Base-by-base conservation (phyloP, 2,329 filamentous ascomycete genomes). In the Hawksworthiomyces lignivorus region DNA sequence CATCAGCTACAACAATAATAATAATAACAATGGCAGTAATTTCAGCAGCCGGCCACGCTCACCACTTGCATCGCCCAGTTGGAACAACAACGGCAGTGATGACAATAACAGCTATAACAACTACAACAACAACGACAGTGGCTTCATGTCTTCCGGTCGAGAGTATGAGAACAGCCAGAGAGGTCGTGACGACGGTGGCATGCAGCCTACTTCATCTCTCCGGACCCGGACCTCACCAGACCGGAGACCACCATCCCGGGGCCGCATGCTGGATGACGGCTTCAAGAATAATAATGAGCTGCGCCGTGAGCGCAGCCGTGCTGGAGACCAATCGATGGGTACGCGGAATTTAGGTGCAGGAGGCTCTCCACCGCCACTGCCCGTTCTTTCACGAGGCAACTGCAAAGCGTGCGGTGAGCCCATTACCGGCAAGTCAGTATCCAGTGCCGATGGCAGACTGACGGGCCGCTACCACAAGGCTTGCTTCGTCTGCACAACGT, bases 381-480 rank as follows among this genome's bases (percentile, higher is more conserved):
- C 39, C n/a, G 21, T 24, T 5, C 19, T 24, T n/a, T 73, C 73
- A 14, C 83, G 86, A 43, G 86, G 87, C 3, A 78, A 77, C 48
- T 98, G 92, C 67, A 86, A 87, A 55, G 85, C 86, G 1, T 98
- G 92, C 61, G 71, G 76, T 4, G 68, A 83, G 34, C 67, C 73
- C 7, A 97, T 98, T 53, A 76, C 79, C 33, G 90, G 88, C 17
- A 97, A 96, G 64, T 95, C 88, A 1, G 81, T 98, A 44, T 94
- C 90, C 26, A 94, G 88, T 12, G 88, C 88, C 1, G 92, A 96
- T 54, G 92, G 92, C 14, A 82, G 89, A 19, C 70, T 98, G 19
- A 94, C 87, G 0, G 92, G 92, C 9, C 82, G 88, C 49, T 98
- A 95, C 61, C 92, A 98, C 70, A 94, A 94, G 61, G 76, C 83